Percentiles rank a stretch among this genome's conserved stretches.
phyloP scores from a whole-genome alignment of 352 stramenopile species.

The Phytopythium cucurbitacearum region DNA sequence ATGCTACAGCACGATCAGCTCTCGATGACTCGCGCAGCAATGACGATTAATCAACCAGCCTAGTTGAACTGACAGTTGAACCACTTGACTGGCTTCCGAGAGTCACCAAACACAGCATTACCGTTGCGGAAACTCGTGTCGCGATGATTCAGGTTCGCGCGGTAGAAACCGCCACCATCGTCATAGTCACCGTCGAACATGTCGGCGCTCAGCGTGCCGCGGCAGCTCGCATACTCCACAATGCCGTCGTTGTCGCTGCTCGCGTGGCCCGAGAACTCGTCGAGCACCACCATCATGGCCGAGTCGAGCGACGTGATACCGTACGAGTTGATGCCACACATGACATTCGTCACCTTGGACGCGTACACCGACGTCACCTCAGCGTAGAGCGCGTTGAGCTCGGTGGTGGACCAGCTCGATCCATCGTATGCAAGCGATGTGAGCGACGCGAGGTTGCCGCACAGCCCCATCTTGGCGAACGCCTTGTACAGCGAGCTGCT shows the following conservation, averaged over 20 bases:
- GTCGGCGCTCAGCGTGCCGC: not conserved
- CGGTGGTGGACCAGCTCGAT: slow-evolving; percentile 5
- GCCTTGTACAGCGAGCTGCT: slow-evolving; percentile 9
- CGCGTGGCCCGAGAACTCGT: slow-evolving; percentile 15
- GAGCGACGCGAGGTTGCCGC: slow-evolving; percentile 11
- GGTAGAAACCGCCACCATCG: slow-evolving; percentile 18
- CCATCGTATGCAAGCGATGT: slow-evolving; percentile 14
- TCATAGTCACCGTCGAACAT: slow-evolving; percentile 3
- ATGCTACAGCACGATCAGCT: too few species aligned
- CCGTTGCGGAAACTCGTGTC: slow-evolving; percentile 22
- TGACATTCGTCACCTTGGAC: slow-evolving; percentile 13
- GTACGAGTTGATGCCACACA: slow-evolving; percentile 18
- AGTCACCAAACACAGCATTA: slow-evolving; percentile 19
- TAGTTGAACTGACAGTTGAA: slow-evolving; percentile 26
- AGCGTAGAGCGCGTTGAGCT: slow-evolving; percentile 13
- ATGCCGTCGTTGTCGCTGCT: slow-evolving; percentile 20
- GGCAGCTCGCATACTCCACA: slow-evolving; percentile 26
- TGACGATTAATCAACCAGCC: too few species aligned
- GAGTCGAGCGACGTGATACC: slow-evolving; percentile 16
- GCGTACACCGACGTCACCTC: slow-evolving; percentile 8
- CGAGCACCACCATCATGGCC: slow-evolving; percentile 6
- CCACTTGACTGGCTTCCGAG: slow-evolving; percentile 31
- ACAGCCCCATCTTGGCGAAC: slow-evolving; percentile 12
- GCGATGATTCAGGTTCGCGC: slow-evolving; percentile 26
- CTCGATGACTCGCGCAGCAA: too few species aligned